Percentiles rank a stretch among this genome's conserved stretches.
Evolutionary conservation across 169 alveolate genomes (phyloP).

Genomic region (Babesia ovis): DNA sequence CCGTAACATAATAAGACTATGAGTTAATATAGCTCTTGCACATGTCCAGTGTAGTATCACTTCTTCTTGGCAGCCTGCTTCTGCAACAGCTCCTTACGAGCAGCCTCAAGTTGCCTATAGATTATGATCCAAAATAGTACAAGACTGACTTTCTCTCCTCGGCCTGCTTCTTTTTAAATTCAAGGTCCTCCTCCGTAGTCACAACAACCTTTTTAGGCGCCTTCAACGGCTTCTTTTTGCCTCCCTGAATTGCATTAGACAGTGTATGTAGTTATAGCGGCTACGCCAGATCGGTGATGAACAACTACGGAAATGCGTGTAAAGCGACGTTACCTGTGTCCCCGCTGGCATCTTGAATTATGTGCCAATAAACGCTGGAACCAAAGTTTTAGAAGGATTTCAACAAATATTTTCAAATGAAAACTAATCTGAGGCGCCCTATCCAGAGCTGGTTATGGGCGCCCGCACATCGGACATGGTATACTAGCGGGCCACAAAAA

Average conservation of each 20-base stretch:
- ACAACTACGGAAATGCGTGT: neutral
- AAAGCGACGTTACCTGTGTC: conserved; percentile 47
- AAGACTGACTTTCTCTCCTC: conserved; percentile 68
- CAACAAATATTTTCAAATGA: too few relatives aligned
- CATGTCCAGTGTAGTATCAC: conserved; percentile 28
- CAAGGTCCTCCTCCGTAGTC: conserved; percentile 75
- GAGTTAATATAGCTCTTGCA: too few relatives aligned
- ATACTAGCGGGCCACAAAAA: neutral
- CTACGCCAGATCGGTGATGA: too few relatives aligned
- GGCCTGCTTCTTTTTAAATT: conserved; percentile 74
- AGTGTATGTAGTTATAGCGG: too few relatives aligned
- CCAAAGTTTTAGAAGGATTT: neutral
- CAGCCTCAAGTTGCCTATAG: conserved; percentile 54
- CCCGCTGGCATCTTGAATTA: conserved; percentile 65
- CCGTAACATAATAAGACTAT: too few relatives aligned
- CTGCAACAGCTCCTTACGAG: conserved; percentile 60
- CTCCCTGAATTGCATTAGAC: conserved; percentile 56
- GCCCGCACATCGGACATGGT: too few relatives aligned
- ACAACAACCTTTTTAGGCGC: conserved; percentile 73
- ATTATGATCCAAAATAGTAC: neutral
- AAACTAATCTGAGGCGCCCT: too few relatives aligned
- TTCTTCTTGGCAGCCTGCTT: conserved; percentile 66
- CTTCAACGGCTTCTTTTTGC: conserved; percentile 79
- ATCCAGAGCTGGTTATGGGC: too few relatives aligned
- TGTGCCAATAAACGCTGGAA: neutral